These are phyloP conservation scores for Warburgia ugandensis DNA, from an alignment of 164 flowering plant genomes.

Conservation along the genomic window DNA sequence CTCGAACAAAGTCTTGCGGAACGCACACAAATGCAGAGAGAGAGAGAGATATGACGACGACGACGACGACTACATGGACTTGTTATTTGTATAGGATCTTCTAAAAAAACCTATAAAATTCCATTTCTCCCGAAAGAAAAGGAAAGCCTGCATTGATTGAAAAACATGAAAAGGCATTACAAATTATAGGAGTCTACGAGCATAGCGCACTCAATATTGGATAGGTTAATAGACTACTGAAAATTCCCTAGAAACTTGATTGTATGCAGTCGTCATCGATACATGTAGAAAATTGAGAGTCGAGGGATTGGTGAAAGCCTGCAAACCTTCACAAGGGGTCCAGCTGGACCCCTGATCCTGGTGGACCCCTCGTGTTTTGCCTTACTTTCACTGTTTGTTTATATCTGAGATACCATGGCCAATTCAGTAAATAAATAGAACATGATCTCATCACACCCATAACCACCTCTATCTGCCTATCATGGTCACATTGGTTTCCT, in stretches of 20 bases:
- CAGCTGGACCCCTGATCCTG: conserved; percentile 12
- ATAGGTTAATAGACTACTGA: background rate
- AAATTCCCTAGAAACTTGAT: conserved; percentile 13
- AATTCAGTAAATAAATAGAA: conserved; percentile 5
- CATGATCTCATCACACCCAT: too few relatives aligned
- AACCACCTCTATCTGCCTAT: too few relatives aligned
- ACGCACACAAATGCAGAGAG: background rate
- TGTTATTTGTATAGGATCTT: background rate
- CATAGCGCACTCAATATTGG: background rate
- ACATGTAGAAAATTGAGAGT: conserved; percentile 1
- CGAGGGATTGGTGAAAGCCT: conserved; percentile 9
- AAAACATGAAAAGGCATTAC: conserved; percentile 1
- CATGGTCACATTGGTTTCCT: too few relatives aligned
- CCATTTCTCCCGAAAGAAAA: background rate
- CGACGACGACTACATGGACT: too few relatives aligned
- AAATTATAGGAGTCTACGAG: background rate
- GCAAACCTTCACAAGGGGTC: conserved; percentile 15
- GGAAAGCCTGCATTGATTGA: background rate
- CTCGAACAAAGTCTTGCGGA: background rate
- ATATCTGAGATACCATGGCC: conserved; percentile 5
- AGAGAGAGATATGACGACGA: background rate
- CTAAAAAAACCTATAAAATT: background rate
- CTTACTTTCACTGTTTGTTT: background rate
- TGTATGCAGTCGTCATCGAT: conserved; percentile 13
- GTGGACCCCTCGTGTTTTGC: background rate